phyloP scores from a whole-genome alignment of 163 green algal species.

The Coccomyxa subellipsoidea region DNA sequence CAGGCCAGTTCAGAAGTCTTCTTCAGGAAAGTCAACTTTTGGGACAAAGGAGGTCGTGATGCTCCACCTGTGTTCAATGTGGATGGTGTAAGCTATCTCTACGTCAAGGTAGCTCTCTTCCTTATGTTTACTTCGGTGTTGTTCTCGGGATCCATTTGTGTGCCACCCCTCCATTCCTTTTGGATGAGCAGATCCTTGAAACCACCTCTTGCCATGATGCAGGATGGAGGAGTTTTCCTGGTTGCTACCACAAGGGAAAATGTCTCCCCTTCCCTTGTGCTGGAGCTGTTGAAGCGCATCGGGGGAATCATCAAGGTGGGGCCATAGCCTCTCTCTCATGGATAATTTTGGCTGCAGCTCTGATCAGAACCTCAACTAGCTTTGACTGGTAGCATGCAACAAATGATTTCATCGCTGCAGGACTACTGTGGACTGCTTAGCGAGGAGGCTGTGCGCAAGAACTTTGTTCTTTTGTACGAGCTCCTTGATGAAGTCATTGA shows the following conservation, averaged over 20 bases:
- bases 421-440: slow-evolving; percentile 89
- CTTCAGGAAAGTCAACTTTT: slow-evolving; percentile 79
- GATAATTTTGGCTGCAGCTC: neutral
- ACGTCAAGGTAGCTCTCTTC: slow-evolving; percentile 39
- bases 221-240: slow-evolving; percentile 78
- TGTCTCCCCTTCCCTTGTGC: slow-evolving; percentile 79
- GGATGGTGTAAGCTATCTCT: slow-evolving; percentile 92
- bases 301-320: slow-evolving; percentile 70
- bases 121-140: no score
- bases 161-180: neutral
- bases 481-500: slow-evolving; percentile 94
- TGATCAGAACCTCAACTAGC: no score
- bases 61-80: slow-evolving; percentile 82
- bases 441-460: slow-evolving; percentile 92
- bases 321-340: neutral
- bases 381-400: no score
- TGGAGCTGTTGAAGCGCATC: slow-evolving; percentile 89
- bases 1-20: slow-evolving; percentile 83
- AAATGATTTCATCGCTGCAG: slow-evolving; percentile 26
- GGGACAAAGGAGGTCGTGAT: slow-evolving; percentile 47
- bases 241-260: slow-evolving; percentile 88
- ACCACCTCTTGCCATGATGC: neutral
- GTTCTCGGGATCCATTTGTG: neutral
- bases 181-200: no score
- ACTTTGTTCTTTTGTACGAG: slow-evolving; percentile 97